A percentile compares a stretch with the other conserved stretches of the same genome.
phyloP scores from a whole-genome alignment of 208 protist genomes.

The Strigomonas galati region DNA sequence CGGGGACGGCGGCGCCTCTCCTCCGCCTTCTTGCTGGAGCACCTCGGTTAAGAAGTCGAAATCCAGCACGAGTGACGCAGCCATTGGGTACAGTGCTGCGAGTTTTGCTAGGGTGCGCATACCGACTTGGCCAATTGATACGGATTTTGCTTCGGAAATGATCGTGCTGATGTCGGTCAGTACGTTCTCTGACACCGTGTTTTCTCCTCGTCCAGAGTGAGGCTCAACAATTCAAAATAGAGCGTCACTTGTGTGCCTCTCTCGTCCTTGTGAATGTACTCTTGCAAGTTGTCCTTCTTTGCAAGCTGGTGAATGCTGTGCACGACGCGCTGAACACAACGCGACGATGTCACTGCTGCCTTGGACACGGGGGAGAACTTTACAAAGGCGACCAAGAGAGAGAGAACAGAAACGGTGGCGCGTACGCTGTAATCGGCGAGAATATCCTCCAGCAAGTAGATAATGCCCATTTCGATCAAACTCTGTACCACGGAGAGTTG shows the following conservation, averaged over 20 bases:
- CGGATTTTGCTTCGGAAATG: slow-evolving; percentile 28
- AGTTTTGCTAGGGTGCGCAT: slow-evolving; percentile 35
- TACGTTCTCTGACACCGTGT: no score
- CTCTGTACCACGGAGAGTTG: background rate
- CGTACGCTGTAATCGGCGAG: slow-evolving; percentile 33
- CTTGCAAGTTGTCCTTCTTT: slow-evolving; percentile 17
- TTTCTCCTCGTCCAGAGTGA: no score
- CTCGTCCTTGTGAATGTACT: no score
- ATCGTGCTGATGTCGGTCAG: slow-evolving; percentile 34
- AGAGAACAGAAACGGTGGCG: slow-evolving; percentile 25
- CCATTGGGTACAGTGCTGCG: slow-evolving; percentile 42
- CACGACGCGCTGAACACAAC: slow-evolving; percentile 19
- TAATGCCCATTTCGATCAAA: slow-evolving; percentile 3
- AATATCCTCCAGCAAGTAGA: slow-evolving; percentile 33
- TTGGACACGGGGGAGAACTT: slow-evolving; percentile 12
- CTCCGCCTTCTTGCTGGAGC: slow-evolving; percentile 8
- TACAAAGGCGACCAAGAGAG: slow-evolving; percentile 19
- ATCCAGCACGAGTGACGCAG: slow-evolving; percentile 54
- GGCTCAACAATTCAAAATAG: no score
- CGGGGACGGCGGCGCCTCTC: slow-evolving; percentile 6
- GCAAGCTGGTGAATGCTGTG: slow-evolving; percentile 17
- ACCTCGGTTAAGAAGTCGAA: slow-evolving; percentile 60
- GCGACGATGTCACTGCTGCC: slow-evolving; percentile 21
- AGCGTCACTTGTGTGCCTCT: background rate
- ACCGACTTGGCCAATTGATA: slow-evolving; percentile 22